Percentiles rank a stretch among this genome's conserved stretches.
Evolutionary conservation across 257 asterid genomes (phyloP).

Genomic region (Apocynum venetum): DNA sequence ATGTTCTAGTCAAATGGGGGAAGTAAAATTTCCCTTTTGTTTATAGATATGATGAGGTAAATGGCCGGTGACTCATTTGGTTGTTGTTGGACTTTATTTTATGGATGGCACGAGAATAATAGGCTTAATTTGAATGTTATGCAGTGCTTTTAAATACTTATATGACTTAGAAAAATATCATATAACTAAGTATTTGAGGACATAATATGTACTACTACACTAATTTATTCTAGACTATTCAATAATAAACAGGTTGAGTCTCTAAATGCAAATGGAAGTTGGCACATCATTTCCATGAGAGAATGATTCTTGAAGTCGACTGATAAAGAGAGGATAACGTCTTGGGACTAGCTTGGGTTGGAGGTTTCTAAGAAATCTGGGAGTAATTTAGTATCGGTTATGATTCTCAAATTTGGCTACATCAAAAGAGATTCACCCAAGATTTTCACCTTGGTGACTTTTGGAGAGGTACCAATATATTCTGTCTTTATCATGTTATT

Average conservation of each 20-base stretch:
- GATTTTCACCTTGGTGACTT: neutral
- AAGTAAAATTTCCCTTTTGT: neutral
- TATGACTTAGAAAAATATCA: too few relatives aligned
- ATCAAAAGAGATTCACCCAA: neutral
- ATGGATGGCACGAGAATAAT: neutral
- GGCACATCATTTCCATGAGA: neutral
- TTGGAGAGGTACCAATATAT: too few relatives aligned
- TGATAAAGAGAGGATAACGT: neutral
- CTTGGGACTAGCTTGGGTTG: conserved; percentile 1
- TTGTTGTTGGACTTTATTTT: neutral
- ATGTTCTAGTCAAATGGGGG: neutral
- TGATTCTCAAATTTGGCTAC: conserved; percentile 5
- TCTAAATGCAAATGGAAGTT: neutral
- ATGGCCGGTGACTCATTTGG: neutral
- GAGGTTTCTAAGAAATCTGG: neutral
- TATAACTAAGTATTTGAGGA: too few relatives aligned
- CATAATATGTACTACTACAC: neutral
- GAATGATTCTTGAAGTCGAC: neutral
- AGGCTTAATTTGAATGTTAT: too few relatives aligned
- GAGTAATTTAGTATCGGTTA: too few relatives aligned
- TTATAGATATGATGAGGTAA: neutral
- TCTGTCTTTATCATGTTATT: too few relatives aligned
- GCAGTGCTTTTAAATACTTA: too few relatives aligned
- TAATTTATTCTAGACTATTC: neutral
- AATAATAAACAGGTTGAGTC: neutral